These are phyloP conservation scores for Phialophora tarda DNA, from an alignment of 2,329 filamentous ascomycete genomes.

Conservation along the genomic window DNA sequence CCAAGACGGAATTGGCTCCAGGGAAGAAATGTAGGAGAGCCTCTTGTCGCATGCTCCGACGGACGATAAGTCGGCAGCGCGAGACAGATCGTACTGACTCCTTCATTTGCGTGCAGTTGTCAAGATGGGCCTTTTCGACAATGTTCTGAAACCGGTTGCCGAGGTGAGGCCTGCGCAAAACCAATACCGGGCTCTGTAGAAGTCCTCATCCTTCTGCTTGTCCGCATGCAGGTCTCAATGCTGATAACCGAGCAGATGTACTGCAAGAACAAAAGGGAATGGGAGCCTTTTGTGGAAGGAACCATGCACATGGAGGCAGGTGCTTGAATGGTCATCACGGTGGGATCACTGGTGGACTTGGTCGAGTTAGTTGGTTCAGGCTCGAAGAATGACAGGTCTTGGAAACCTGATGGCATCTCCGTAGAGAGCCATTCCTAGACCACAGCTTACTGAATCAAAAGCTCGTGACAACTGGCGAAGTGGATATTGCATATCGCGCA, in stretches of 20 bases:
- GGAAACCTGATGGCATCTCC: not conserved
- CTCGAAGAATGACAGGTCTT: not conserved
- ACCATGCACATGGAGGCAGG: not conserved
- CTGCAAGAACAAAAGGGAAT: slow-evolving; percentile 24
- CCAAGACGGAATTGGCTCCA: slow-evolving; percentile 1
- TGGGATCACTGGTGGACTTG: not conserved
- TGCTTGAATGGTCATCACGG: not conserved
- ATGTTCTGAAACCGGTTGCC: slow-evolving; percentile 16
- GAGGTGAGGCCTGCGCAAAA: slow-evolving; percentile 11
- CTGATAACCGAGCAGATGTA: slow-evolving; percentile 12
- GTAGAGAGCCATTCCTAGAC: not conserved
- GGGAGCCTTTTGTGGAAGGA: slow-evolving; percentile 26
- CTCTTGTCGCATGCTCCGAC: not conserved
- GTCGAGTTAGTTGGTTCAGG: not conserved
- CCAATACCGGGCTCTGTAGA: not conserved
- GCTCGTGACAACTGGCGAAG: not conserved
- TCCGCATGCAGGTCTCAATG: not conserved
- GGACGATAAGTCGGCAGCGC: not conserved
- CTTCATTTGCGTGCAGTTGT: slow-evolving; percentile 14
- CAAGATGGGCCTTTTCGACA: slow-evolving; percentile 32
- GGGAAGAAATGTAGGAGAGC: slow-evolving; percentile 17
- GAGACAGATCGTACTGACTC: slow-evolving; percentile 6
- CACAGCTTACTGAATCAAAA: not conserved
- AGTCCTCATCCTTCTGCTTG: not conserved
- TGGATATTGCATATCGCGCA: not conserved